Base-by-base conservation (phyloP, 805 yeast species). In the Candida verbasci region DNA sequence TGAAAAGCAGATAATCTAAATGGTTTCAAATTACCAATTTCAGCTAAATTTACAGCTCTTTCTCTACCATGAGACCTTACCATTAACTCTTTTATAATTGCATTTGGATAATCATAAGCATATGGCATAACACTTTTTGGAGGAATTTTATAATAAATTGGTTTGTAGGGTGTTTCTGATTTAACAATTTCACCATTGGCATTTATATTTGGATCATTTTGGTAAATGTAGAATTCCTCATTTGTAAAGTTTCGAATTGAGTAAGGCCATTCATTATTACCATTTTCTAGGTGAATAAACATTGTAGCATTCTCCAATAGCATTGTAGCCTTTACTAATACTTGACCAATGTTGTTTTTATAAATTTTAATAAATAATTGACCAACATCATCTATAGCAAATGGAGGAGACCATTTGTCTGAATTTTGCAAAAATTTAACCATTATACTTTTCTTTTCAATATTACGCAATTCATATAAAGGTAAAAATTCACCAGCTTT, bases 91-190 rank as follows among this genome's bases (percentile, higher is more conserved):
- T 88, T 89, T 31, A 82, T 74, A 8, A 76, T 64, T 0, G 96
- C 97, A 35, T 94, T 87, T 1, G 98, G 98, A 60, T 76, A 93
- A 56, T 93, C 98, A 89, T 96, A 93, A 0, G 98, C 86, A 56
- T 93, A 93, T 0, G 97, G 96, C 97, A 93, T 93, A 2, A 87
- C 95, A 60, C 96, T 85, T 50, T 78, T 78, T 1, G 95, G 79
- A 0, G 97, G 97, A 9, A 94, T 71, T 31, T 77, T 74, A 55
- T 91, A 93, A 50, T 72, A 78, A 9, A 87, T 70, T 0, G 97
- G 96, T 43, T 77, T 80, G 60, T 82, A 89, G 9, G 73, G 71
- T 3, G 69, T 65, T 32, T 73, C 79, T 1, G 64, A 53, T 18
- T 63, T 70, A 3, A 67, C 69, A 9, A 69, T 59, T 35, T 72